Conservation (phyloP, 129 eudicot genomes). For the Pseudognaphalium luteoalbum region DNA sequence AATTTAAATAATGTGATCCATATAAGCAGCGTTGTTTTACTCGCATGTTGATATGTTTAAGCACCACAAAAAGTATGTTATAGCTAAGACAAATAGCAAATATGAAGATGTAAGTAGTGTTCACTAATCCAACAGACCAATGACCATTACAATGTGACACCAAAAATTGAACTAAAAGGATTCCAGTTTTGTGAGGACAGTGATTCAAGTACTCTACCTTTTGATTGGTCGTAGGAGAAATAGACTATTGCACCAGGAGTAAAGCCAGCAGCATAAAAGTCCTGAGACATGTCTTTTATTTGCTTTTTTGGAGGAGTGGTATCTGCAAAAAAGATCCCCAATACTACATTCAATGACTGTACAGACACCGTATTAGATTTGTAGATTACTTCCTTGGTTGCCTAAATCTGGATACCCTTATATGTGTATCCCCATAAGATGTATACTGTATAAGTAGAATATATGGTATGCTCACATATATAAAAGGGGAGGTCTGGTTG, state of each 20-base stretch:
- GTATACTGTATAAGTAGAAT: neutral
- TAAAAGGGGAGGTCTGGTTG: conserved; percentile 69
- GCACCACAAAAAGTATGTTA: neutral
- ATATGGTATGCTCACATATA: conserved; percentile 51
- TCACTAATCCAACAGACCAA: conserved; percentile 1
- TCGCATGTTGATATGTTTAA: neutral
- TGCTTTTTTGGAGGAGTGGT: conserved; percentile 96
- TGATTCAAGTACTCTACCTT: conserved; percentile 45
- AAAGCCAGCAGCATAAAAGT: conserved; percentile 82
- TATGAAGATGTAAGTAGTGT: neutral
- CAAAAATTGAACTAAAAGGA: neutral
- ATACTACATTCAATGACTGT: neutral
- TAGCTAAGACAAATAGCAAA: neutral
- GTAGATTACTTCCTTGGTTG: neutral
- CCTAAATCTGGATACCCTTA: neutral
- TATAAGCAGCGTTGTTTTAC: neutral
- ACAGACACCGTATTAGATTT: neutral
- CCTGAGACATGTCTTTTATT: conserved; percentile 64
- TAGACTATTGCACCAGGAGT: conserved; percentile 91
- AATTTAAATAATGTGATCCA: neutral
- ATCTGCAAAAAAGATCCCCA: conserved; percentile 32
- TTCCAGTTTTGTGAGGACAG: neutral
- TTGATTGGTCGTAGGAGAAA: conserved; percentile 67
- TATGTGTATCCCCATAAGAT: neutral
- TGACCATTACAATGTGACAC: neutral